These are phyloP conservation scores for Metarhizium robertsii DNA, from an alignment of 2,329 filamentous ascomycete species.

Conservation along the genomic window DNA sequence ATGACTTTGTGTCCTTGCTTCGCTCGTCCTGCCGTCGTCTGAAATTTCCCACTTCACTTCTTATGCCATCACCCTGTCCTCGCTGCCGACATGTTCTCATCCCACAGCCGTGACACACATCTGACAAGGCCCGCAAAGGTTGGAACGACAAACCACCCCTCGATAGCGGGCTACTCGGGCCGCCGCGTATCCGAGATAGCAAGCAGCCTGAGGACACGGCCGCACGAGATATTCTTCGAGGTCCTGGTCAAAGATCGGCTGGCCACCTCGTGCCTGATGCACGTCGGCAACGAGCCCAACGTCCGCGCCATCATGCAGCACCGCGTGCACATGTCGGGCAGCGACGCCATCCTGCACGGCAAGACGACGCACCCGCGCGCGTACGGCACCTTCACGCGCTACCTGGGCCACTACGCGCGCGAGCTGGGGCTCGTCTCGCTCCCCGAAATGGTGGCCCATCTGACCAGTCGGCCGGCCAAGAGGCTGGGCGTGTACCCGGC, in stretches of 20 bases:
- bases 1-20: neutral
- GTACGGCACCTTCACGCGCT: constrained; percentile 15
- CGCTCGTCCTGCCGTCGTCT: neutral
- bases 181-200: constrained; percentile 12
- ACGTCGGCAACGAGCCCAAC: constrained; percentile 16
- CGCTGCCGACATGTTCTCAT: too few species aligned
- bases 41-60: neutral
- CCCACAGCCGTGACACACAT: too few species aligned
- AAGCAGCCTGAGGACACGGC: constrained; percentile 1
- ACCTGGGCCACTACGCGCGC: constrained; percentile 14
- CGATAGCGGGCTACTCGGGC: constrained; percentile 11
- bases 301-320: constrained; percentile 16
- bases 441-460: constrained; percentile 13
- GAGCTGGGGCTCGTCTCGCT: constrained; percentile 12
- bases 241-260: constrained; percentile 13
- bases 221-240: constrained; percentile 14
- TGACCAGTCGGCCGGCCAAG: constrained; percentile 15
- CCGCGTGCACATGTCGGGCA: constrained; percentile 15
- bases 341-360: constrained; percentile 15
- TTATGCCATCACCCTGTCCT: neutral
- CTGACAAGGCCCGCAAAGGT: constrained; percentile 3
- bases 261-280: constrained; percentile 14
- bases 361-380: constrained; percentile 15
- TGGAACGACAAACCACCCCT: constrained; percentile 9
- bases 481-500: constrained; percentile 13